These are phyloP conservation scores for Leccinum ochraceum DNA, from an alignment of 768 basidiomycete genomes.

Conservation along the genomic window DNA sequence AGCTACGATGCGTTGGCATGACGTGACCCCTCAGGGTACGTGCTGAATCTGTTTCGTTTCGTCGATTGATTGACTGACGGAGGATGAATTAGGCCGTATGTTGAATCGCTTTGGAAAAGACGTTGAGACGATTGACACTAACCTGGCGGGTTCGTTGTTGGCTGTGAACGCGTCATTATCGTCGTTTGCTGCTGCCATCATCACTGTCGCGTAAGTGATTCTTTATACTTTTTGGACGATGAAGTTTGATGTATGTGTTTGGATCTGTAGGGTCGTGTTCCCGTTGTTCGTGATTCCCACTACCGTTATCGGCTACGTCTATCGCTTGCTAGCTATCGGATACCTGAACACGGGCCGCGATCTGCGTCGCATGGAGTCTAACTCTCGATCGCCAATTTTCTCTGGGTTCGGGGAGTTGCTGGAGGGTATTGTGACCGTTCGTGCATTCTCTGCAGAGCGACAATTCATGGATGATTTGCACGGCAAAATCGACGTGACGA, in stretches of 20 bases:
- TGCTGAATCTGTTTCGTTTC: background rate
- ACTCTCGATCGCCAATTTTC: slow-evolving; percentile 81
- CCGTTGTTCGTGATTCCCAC: slow-evolving; percentile 85
- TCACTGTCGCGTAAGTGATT: slow-evolving; percentile 63
- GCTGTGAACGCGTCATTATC: slow-evolving; percentile 79
- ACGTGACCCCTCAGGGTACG: slow-evolving; percentile 76
- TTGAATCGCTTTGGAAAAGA: slow-evolving; percentile 88
- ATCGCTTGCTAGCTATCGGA: slow-evolving; percentile 67
- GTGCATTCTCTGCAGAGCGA: slow-evolving; percentile 84
- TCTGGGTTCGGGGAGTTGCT: slow-evolving; percentile 81
- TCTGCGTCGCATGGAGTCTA: slow-evolving; percentile 88
- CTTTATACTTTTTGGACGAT: slow-evolving; percentile 6
- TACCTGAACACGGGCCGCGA: slow-evolving; percentile 83
- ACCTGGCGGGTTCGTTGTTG: slow-evolving; percentile 66
- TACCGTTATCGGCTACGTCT: slow-evolving; percentile 67
- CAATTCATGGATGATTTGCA: slow-evolving; percentile 78
- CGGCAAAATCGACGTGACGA: slow-evolving; percentile 73
- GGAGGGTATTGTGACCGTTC: slow-evolving; percentile 89
- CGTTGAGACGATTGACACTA: slow-evolving; percentile 83
- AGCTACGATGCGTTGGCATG: slow-evolving; percentile 85
- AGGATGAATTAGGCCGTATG: slow-evolving; percentile 59
- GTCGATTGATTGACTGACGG: background rate
- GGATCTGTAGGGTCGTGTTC: slow-evolving; percentile 56
- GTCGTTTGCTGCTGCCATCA: slow-evolving; percentile 71
- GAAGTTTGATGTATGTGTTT: background rate